phyloP scores from a whole-genome alignment of 352 stramenopile genomes.

The Phytopythium boreale region DNA sequence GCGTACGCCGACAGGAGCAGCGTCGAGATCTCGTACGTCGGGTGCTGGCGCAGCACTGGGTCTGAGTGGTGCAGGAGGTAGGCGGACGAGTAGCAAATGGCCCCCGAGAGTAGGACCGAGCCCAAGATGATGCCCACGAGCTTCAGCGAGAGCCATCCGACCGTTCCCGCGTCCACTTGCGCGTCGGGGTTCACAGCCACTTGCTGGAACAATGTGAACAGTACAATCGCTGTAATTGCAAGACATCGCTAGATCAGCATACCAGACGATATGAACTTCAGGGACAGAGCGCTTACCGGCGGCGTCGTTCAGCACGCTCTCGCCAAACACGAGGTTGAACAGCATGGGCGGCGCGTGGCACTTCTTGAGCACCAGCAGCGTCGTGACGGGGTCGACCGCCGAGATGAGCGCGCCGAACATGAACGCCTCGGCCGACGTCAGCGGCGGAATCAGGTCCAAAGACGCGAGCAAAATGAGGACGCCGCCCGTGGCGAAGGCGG shows the following conservation, averaged over 20 bases:
- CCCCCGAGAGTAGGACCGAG: conserved; percentile 41
- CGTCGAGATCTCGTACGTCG: conserved; percentile 58
- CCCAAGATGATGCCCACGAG: conserved; percentile 43
- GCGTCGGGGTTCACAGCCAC: conserved; percentile 46
- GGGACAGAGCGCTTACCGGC: neutral
- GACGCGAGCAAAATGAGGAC: conserved; percentile 41
- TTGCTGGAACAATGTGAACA: conserved; percentile 59
- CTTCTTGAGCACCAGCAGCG: conserved; percentile 76
- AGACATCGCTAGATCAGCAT: neutral
- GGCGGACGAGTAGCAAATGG: conserved; percentile 45
- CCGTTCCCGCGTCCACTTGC: conserved; percentile 20
- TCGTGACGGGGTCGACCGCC: conserved; percentile 83
- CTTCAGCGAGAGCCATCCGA: conserved; percentile 23
- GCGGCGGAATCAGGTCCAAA: conserved; percentile 28
- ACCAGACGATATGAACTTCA: neutral
- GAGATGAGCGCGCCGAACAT: conserved; percentile 79
- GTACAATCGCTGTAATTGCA: conserved; percentile 48
- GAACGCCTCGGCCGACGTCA: conserved; percentile 61
- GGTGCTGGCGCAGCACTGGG: conserved; percentile 35
- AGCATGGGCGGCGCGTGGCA: conserved; percentile 41
- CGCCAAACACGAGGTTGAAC: conserved; percentile 88
- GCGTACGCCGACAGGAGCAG: conserved; percentile 72
- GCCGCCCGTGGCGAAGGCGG: conserved; percentile 42
- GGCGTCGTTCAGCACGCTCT: conserved; percentile 85
- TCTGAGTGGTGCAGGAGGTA: conserved; percentile 41